Evolutionary conservation across 768 basidiomycete genomes (phyloP), one percentile per base, ranked within the genome.

Genomic region (Leccinum pellstonianum): DNA sequence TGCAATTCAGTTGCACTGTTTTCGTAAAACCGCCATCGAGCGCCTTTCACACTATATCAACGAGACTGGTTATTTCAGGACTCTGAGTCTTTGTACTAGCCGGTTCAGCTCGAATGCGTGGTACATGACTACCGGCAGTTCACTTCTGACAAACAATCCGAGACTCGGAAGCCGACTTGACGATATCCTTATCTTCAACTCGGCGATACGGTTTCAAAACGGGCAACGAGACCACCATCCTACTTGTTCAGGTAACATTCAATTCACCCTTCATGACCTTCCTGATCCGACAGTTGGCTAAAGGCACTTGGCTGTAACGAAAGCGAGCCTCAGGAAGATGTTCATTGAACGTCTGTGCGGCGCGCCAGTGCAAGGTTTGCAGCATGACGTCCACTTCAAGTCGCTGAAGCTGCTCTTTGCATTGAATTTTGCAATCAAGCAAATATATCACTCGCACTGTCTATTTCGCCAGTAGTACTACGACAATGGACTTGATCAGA

Each of bases 201-300:
- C 29, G 79, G 83, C 46, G 88, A 90, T 59, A 91, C 88, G 0
- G 80, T 91, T 41, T 43, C 31, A 33, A 81, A 86, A 64, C 81
- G 83, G 50, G 91, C 90, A 88, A 91, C 89, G 2, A 76, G 80
- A 53, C 75, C 79, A 15, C 81, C 83, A 1, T n/a, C 38, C 38
- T 76, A n/a, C 38, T 38, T 41, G 41, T 76, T 38, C 72, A 71
- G 56, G 56, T 60, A 10, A 56, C 53, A 25, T 3, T 58, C 14
- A 59, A 37, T 33, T 35, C 68, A 33, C 62, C 68, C 12, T 46
- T 56, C 21, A 3, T 38, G 37, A 38, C 15, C 7, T 38, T n/a
- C 38, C 37, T n/a, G 41, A n/a, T 43, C n/a, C n/a, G n/a, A n/a
- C 17, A 41, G 17, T 41, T 9, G 15, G 38, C 17, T 41, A 41